phyloP scores from a whole-genome alignment of 257 asterid genomes.

The Petunia secreta region DNA sequence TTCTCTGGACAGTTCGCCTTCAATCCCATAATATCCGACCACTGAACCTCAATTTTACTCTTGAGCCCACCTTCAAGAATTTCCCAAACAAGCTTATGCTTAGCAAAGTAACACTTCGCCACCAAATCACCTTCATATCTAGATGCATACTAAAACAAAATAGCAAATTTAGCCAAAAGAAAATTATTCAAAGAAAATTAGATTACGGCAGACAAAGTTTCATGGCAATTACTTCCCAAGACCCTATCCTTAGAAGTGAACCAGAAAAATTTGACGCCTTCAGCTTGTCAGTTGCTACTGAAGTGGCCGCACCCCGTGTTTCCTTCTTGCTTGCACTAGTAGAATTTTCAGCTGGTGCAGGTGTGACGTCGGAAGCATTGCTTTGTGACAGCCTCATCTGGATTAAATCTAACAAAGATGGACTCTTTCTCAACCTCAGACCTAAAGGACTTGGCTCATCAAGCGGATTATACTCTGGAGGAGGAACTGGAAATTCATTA shows the following conservation, averaged over 20 bases:
- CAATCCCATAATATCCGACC: conserved; percentile 76
- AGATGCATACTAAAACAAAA: conserved; percentile 71
- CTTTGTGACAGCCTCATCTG: conserved; percentile 63
- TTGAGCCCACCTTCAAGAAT: conserved; percentile 83
- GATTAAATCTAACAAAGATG: conserved; percentile 73
- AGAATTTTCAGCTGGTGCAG: conserved; percentile 34
- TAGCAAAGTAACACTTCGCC: conserved; percentile 90
- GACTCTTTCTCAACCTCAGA: conserved; percentile 68
- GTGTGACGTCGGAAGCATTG: conserved; percentile 28
- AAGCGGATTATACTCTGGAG: conserved; percentile 57
- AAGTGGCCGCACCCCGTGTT: conserved; percentile 41
- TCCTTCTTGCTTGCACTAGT: conserved; percentile 41
- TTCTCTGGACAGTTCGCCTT: conserved; percentile 69
- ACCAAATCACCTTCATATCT: conserved; percentile 87
- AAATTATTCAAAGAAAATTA: conserved; percentile 4
- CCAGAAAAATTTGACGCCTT: conserved; percentile 85
- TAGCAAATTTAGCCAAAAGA: conserved; percentile 27
- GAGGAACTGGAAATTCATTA: conserved; percentile 38
- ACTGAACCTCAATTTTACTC: conserved; percentile 86
- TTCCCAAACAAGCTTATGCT: conserved; percentile 95
- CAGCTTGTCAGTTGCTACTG: conserved; percentile 58
- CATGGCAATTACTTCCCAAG: conserved; percentile 72
- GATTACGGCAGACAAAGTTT: conserved; percentile 19
- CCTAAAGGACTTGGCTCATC: conserved; percentile 87
- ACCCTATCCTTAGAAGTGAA: conserved; percentile 66